These are phyloP conservation scores for Aspergillus fischeri DNA, from an alignment of 2,329 filamentous ascomycete species.

Conservation along the genomic window DNA sequence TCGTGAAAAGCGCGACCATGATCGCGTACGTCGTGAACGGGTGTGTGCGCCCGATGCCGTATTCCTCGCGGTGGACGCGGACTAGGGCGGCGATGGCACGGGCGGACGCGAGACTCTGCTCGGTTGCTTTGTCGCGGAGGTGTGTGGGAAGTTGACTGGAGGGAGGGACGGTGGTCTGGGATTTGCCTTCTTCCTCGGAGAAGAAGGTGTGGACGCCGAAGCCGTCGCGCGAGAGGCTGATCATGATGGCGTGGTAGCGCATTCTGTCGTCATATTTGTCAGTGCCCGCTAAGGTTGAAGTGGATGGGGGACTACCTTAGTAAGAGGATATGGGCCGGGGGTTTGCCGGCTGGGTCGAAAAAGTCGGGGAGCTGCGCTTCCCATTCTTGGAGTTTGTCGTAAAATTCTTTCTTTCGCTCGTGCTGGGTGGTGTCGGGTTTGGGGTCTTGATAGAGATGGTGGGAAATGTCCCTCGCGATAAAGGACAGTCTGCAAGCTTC, in stretches of 20 bases:
- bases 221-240: constrained; percentile 22
- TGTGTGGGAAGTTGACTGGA: neutral
- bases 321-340: constrained; percentile 13
- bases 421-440: neutral
- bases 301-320: constrained; percentile 6
- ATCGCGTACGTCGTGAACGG: constrained; percentile 25
- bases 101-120: constrained; percentile 16
- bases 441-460: neutral
- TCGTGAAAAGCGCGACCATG: constrained; percentile 22
- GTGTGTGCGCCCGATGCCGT: constrained; percentile 24
- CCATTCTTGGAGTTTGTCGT: constrained; percentile 12
- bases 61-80: constrained; percentile 19
- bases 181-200: neutral
- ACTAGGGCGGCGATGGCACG: constrained; percentile 20
- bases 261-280: constrained; percentile 13
- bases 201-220: constrained; percentile 6
- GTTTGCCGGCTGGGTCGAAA: constrained; percentile 1
- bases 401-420: constrained; percentile 8
- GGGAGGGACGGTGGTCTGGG: neutral
- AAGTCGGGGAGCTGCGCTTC: constrained; percentile 3
- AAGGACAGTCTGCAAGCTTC: constrained; percentile 16
- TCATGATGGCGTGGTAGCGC: constrained; percentile 23
- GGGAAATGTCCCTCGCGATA: constrained; percentile 17
- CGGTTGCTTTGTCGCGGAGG: constrained; percentile 1
- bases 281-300: neutral